Conservation (phyloP, 1,284 basidiomycete species). For the Kwoniella shivajii region DNA sequence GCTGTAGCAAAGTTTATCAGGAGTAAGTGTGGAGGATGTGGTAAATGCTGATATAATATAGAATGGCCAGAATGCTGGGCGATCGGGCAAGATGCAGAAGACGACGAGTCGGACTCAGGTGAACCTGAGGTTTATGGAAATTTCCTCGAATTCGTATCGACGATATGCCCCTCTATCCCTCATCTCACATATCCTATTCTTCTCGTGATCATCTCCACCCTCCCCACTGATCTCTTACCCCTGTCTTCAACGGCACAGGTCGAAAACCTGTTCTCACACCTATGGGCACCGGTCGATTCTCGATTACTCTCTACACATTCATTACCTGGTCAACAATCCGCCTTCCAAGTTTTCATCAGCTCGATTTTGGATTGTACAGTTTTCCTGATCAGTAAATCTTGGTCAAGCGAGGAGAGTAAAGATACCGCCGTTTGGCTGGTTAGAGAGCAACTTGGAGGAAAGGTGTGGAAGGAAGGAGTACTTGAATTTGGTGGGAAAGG, state of each 20-base stretch:
- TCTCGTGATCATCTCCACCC: constrained; percentile 45
- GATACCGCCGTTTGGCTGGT: constrained; percentile 39
- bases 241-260: constrained; percentile 24
- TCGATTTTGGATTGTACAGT: constrained; percentile 36
- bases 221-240: constrained; percentile 39
- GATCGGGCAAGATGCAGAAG: constrained; percentile 8
- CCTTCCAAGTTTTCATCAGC: constrained; percentile 47
- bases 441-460: constrained; percentile 34
- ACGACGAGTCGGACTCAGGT: constrained; percentile 18
- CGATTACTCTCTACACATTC: constrained; percentile 47
- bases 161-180: constrained; percentile 46
- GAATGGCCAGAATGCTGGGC: constrained; percentile 21
- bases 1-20: constrained; percentile 71
- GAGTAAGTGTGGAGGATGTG: constrained; percentile 58
- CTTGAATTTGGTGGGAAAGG: constrained; percentile 41
- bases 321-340: constrained; percentile 39
- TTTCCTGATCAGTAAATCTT: constrained; percentile 34
- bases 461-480: constrained; percentile 48
- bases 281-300: constrained; percentile 50
- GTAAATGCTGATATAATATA: neutral
- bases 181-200: constrained; percentile 48
- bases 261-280: constrained; percentile 45
- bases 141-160: constrained; percentile 51
- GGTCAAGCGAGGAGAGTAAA: constrained; percentile 17
- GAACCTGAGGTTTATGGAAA: constrained; percentile 35